Base-by-base conservation (phyloP, 2,329 filamentous ascomycete genomes). In the Colletotrichum truncatum region DNA sequence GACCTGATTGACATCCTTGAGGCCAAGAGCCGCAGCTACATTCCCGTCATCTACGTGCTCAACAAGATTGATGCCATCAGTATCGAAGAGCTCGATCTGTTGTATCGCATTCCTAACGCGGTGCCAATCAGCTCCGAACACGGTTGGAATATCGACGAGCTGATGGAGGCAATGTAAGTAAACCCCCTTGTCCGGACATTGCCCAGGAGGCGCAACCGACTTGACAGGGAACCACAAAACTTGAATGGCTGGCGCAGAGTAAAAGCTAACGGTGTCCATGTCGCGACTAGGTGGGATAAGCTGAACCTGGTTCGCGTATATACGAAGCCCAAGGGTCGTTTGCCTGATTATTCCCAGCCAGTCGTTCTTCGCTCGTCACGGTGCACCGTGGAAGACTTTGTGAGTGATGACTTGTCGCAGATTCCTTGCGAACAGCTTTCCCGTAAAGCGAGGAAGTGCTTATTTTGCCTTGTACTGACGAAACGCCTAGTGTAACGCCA, bases 31-130 rank as follows among this genome's bases (percentile, higher is more conserved):
- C 88, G 96, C 79, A 94, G 93, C 77, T 99, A 99, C 78, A 98
- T 99, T 70, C 96, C 96, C n/a, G 96, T 98, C 69, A 93, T 99
- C 58, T 99, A 99, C 81, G 96, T 97, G 41, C 86, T 99, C 73
- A 99, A 99, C 87, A 99, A 99, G 85, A 99, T 99, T 72, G 96
- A 99, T 80, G 89, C 94, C 59, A 98, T 99, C 77, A 95, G 93
- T 54, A 98, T 99, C 72, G 95, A 99, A 80, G 96, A 99, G 80
- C 86, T 99, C 67, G 96, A 99, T 80, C 83, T 99, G 67, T 85
- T 99, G 26, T 98, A 99, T 81, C 91, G 95, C 41, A 99, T 99
- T 70, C 96, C 96, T 51, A 97, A 98, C 76, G 94, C 96, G 12
- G 96, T 96, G 65, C 96, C 96, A 26, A 98, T 99, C 81, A 98